Conservation (phyloP, 441 rosid genomes). For the Manihot esculenta region DNA sequence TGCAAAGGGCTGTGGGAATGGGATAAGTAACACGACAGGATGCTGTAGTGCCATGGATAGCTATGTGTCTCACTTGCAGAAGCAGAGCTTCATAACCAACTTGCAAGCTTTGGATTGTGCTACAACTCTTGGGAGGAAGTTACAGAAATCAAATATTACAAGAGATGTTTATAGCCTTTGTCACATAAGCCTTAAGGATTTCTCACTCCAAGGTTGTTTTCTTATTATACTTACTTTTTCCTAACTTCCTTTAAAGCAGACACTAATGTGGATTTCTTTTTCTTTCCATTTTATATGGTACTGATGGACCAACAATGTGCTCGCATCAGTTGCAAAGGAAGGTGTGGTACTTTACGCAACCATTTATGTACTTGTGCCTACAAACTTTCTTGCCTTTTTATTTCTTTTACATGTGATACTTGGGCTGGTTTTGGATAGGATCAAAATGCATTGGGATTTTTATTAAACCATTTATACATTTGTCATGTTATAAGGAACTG, state of each 20-base stretch:
- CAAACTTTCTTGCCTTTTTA: background rate
- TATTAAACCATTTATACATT: no score
- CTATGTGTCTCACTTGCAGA: slow-evolving; percentile 86
- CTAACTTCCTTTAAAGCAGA: background rate
- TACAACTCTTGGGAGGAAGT: slow-evolving; percentile 63
- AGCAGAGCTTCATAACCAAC: slow-evolving; percentile 84
- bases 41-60: slow-evolving; percentile 85
- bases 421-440: no score
- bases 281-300: no score
- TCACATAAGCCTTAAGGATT: slow-evolving; percentile 89
- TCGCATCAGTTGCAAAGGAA: slow-evolving; percentile 46
- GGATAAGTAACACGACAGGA: slow-evolving; percentile 48
- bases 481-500: no score
- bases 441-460: no score
- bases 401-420: no score
- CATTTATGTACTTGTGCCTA: background rate
- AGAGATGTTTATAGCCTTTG: slow-evolving; percentile 69
- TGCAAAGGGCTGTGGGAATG: slow-evolving; percentile 57
- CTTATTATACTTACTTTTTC: background rate
- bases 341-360: slow-evolving; percentile 32
- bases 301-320: no score
- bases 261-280: slow-evolving; percentile 24
- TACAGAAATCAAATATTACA: slow-evolving; percentile 63
- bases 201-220: slow-evolving; percentile 84
- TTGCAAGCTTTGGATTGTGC: slow-evolving; percentile 96